Evolutionary conservation across 805 yeast genomes (phyloP), one percentile per base, ranked within the genome.

Genomic region (Candida railenensis): DNA sequence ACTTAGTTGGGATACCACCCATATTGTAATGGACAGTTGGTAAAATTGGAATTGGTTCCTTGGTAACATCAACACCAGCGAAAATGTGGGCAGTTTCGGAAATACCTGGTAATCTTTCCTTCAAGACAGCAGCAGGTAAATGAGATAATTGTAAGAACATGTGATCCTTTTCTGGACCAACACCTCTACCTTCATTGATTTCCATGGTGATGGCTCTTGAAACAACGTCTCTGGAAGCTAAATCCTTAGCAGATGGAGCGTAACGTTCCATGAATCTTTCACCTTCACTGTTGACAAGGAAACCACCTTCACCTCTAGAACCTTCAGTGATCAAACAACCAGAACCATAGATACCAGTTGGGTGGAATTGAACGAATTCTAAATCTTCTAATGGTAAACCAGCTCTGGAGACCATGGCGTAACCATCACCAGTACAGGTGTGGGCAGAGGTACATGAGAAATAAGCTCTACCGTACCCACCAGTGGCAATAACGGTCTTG

Each of bases 221-320:
- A 47, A 92, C 99, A 53, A 92, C 98, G 69, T 92, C 99, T 79
- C 99, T 87, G 52, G 96, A 90, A 48, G 99, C 99, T 70, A 92
- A 80, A 76, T 92, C 99, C 78, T 92, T 94, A 56, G 98, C 98
- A 45, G 91, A 87, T 55, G 99, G 99, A 48, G 99, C 99, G 66
- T 92, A 92, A 73, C 99, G 86, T 79, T 92, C 99, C 99, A 92
- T 92, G 73, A 92, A 92, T 73, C 99, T 85, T 78, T 92, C 99
- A 80, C 99, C 99, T 76, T 94, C 96, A 57, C 90, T 82, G 81
- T 92, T 92, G 54, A 92, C 80, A 69, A 92, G 78, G 81, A 82
- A 94, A 54, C 99, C 99, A 83, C 99, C 99, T 79, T 94, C 99
- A 81, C 99, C 99, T 80, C 99, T 87, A 57, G 97, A 96, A 77